Evolutionary conservation across 2,329 filamentous ascomycete genomes (phyloP).

Genomic region (Incumbomyces delicatus): DNA sequence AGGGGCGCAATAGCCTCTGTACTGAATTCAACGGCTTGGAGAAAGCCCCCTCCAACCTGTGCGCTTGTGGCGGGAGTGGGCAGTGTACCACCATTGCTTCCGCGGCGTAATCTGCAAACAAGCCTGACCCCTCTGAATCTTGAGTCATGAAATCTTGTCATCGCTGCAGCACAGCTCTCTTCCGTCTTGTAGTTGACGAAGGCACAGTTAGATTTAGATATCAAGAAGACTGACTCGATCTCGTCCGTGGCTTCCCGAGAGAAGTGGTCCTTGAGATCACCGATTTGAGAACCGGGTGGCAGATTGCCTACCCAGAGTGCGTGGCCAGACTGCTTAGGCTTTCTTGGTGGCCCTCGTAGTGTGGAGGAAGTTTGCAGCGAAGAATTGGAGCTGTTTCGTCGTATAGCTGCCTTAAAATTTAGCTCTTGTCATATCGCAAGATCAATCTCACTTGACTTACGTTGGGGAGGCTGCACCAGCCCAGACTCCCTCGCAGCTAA

Average conservation of each 20-base stretch:
- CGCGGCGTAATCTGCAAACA: conserved; percentile 69
- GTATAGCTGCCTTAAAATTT: background rate
- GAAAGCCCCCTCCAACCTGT: conserved; percentile 37
- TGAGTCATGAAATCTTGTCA: conserved; percentile 80
- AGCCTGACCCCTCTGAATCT: conserved; percentile 76
- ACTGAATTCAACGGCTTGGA: conserved; percentile 9
- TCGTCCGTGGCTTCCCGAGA: conserved; percentile 64
- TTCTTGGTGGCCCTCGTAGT: conserved; percentile 55
- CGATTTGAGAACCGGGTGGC: conserved; percentile 69
- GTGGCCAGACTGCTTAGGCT: conserved; percentile 64
- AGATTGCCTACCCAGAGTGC: conserved; percentile 95
- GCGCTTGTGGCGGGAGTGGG: conserved; percentile 41
- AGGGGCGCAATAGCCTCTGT: conserved; percentile 8
- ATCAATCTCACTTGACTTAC: conserved; percentile 5
- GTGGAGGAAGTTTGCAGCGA: conserved; percentile 20
- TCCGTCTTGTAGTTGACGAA: conserved; percentile 93
- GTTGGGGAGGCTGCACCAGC: conserved; percentile 6
- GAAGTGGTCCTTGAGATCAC: conserved; percentile 83
- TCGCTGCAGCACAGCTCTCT: conserved; percentile 61
- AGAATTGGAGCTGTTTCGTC: conserved; percentile 20
- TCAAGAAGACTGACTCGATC: conserved; percentile 83
- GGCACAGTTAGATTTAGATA: conserved; percentile 93
- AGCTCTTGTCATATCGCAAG: no score
- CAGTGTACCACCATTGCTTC: conserved; percentile 31
- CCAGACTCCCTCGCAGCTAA: no score